Evolutionary conservation across 225 moss, liverwort and hornwort species (phyloP), one percentile per base, ranked within the genome.

Genomic region (Takakia lepidozioides): DNA sequence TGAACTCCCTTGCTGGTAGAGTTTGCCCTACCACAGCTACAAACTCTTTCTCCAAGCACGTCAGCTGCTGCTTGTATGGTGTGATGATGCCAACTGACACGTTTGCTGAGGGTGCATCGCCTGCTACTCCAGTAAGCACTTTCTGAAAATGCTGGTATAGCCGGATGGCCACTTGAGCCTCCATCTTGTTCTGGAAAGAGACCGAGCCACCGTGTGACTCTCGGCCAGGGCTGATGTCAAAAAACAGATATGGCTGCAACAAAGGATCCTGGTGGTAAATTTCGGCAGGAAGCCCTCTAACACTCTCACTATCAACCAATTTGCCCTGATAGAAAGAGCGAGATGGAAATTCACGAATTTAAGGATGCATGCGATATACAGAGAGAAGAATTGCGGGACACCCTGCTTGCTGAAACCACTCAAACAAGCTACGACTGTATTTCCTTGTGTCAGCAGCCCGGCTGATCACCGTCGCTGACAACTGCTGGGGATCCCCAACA

Each of bases 161-260:
- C 28, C 78, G 73, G 42, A 91, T 86, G 7, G 87, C 98, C 35
- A 99, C 98, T 70, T 91, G 91, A 10, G 98, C 91, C 66, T 99
- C 98, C 57, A 99, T 83, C 59, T 85, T 91, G 66, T 99, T 99
- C 59, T 99, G 98, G 40, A 91, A 99, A 11, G 98, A 99, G 14
- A 99, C 87, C 22, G 98, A 91, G 58, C 98, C 98, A 44, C 87
- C 98, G 70, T 99, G 98, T 39, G 98, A 99, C 67, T 99, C 98
- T 59, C 83, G 85, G 27, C 98, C 98, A 49, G 84, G 56, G 19
- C 87, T 91, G 47, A 99, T 87, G 48, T 99, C 98, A 46, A 91
- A 99, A 55, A 99, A 99, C 4, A 99, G 78, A 51, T 99, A 99
- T 4, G 98, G 98, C 53, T 78, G 75, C 64, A 88, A 48, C 18